phyloP scores from a whole-genome alignment of 148 eudicot genomes.

The Hydrangea macrophylla region DNA sequence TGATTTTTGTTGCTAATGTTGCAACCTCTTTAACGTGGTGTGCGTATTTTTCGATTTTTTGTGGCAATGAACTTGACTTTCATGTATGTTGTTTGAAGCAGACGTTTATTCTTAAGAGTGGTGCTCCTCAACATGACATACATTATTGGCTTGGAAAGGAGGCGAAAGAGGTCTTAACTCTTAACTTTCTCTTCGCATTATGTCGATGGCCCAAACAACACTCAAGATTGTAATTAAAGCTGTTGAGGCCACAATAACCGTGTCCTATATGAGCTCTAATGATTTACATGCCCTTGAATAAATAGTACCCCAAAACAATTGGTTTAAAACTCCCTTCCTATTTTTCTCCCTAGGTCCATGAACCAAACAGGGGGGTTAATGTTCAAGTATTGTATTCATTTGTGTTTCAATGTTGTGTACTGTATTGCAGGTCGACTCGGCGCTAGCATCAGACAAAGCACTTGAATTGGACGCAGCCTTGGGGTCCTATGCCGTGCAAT shows the following conservation, averaged over 20 bases:
- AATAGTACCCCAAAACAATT: not conserved
- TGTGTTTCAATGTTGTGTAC: conserved; percentile 8
- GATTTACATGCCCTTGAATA: not conserved
- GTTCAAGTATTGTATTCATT: too few relatives aligned
- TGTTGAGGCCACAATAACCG: not conserved
- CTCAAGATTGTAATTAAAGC: not conserved
- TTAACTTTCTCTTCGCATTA: conserved; percentile 12
- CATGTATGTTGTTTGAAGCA: conserved; percentile 25
- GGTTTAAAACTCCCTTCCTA: too few relatives aligned
- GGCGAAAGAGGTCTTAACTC: conserved; percentile 50
- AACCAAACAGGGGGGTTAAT: too few relatives aligned
- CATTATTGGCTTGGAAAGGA: conserved; percentile 84
- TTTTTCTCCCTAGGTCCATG: too few relatives aligned
- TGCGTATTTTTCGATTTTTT: not conserved
- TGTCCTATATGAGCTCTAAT: not conserved
- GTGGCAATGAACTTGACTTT: conserved; percentile 13
- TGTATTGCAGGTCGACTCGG: conserved; percentile 47
- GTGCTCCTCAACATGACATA: conserved; percentile 50
- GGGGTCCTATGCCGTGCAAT: conserved; percentile 73
- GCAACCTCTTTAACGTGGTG: not conserved
- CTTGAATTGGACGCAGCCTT: conserved; percentile 71
- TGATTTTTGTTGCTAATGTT: not conserved
- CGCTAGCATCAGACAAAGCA: conserved; percentile 50
- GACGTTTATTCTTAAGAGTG: conserved; percentile 53
- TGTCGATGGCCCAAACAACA: not conserved